Evolutionary conservation across 148 eudicot genomes (phyloP), one percentile per base, ranked within the genome.

Genomic region (Rhododendron ovatum): DNA sequence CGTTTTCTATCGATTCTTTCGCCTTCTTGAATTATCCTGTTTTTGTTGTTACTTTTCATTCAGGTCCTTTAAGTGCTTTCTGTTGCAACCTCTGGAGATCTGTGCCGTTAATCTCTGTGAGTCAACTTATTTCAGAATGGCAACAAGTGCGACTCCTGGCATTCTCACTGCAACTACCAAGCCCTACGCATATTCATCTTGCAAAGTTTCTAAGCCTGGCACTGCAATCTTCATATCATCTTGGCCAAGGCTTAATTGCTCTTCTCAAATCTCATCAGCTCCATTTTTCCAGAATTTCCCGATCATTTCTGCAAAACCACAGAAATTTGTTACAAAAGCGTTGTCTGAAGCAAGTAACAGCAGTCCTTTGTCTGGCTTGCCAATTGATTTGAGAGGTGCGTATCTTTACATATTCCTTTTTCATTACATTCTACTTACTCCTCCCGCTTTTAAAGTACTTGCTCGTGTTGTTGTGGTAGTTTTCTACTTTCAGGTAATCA

Each of bases 381-480:
- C 99, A 47, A 87, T 97, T 86, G 91, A 97, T 88, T 88, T 96
- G 86, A 94, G 91, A 96, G 99, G 98, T 96, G 20, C 9, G 87
- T 77, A 55, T 69, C 50, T 74, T 47, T 82, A 15, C n/a, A 9
- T 83, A 65, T 73, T 20, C 8, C 11, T 63, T 86, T 41, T 86
- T 73, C 18, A 26, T 73, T 41, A 6, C 10, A 1, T 35, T 11
- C 39, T n/a, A 43, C 55, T 30, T 50, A 22, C 13, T 20, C 17
- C 7, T 47, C 71, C 82, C 26, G 11, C 37, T 24, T 53, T 41
- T 4, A 53, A 39, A n/a, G 4, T 55, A 2, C 73, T 26, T 45
- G 26, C 30, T 48, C 5, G 33, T 30, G 85, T 33, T 84, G 63
- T 50, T 84, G 63, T 33, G 45, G 30, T 71, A 6, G 12, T 30